Percentiles rank a stretch among this genome's conserved stretches.
Conservation (phyloP, 129 eudicot species). For the Gnaphalium uliginosum region DNA sequence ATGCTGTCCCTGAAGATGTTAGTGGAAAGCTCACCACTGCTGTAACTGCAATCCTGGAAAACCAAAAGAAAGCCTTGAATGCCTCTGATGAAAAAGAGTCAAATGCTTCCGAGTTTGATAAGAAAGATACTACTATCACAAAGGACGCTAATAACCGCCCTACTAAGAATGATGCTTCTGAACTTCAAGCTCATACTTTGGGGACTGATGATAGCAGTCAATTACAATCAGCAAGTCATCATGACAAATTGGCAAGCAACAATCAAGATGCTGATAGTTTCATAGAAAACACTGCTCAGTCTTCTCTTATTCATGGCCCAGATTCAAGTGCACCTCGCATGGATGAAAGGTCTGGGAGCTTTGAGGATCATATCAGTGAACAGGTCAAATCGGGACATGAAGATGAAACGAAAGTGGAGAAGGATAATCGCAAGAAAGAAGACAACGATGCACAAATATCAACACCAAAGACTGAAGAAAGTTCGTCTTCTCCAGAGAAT, state of each 20-base stretch:
- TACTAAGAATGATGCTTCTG: slow-evolving; percentile 36
- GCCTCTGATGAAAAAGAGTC: slow-evolving; percentile 37
- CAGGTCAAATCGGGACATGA: slow-evolving; percentile 33
- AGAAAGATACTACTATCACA: slow-evolving; percentile 27
- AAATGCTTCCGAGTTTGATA: slow-evolving; percentile 40
- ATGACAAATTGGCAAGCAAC: slow-evolving; percentile 15
- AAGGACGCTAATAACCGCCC: slow-evolving; percentile 34
- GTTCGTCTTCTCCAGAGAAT: slow-evolving; percentile 45
- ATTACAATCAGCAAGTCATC: slow-evolving; percentile 30
- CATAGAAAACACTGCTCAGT: slow-evolving; percentile 30
- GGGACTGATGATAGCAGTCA: slow-evolving; percentile 34
- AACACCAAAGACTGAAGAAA: slow-evolving; percentile 42
- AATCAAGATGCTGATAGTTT: slow-evolving; percentile 30
- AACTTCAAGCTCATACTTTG: slow-evolving; percentile 32
- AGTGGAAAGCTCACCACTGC: slow-evolving; percentile 74
- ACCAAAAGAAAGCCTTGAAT: slow-evolving; percentile 48
- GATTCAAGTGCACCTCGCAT: slow-evolving; percentile 37
- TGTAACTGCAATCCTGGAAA: slow-evolving; percentile 60
- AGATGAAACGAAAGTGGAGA: slow-evolving; percentile 30
- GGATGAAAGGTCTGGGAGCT: slow-evolving; percentile 32
- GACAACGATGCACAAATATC: slow-evolving; percentile 32
- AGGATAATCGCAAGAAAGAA: slow-evolving; percentile 16
- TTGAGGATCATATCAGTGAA: slow-evolving; percentile 32
- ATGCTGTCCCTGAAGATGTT: slow-evolving; percentile 97
- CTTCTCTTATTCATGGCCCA: not conserved